Conservation (phyloP, 78 protist species). For the Protostelium mycophagum region DNA sequence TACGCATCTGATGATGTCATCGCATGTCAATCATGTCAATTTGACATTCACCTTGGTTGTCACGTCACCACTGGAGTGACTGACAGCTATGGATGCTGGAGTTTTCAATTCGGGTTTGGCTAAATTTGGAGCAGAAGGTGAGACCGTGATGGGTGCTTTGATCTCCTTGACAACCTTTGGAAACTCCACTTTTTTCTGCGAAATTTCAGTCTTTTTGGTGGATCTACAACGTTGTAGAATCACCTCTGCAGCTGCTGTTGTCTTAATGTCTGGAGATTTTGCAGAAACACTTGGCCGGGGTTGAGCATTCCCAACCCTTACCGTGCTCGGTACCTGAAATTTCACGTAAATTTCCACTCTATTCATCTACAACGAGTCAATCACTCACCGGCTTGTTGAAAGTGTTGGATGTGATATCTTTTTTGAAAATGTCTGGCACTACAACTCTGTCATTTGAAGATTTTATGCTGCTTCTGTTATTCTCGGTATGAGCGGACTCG, state of each 20-base stretch:
- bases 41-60: background rate
- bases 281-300: no score
- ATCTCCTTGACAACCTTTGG: no score
- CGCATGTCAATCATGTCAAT: background rate
- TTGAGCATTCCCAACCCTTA: no score
- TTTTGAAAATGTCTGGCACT: background rate
- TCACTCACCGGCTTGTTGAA: no score
- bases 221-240: background rate
- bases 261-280: no score
- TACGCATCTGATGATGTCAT: background rate
- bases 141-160: background rate
- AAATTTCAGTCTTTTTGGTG: background rate
- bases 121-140: background rate
- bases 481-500: background rate
- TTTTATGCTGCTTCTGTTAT: background rate
- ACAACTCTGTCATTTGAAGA: background rate
- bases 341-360: no score
- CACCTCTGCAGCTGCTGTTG: no score
- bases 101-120: no score
- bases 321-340: no score
- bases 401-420: no score
- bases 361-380: no score
- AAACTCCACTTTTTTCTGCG: no score
- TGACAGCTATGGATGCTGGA: background rate
- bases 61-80: background rate